Evolutionary conservation across 371 early-diverging fungal species (phyloP).

Genomic region (Sporodiniella umbellata): DNA sequence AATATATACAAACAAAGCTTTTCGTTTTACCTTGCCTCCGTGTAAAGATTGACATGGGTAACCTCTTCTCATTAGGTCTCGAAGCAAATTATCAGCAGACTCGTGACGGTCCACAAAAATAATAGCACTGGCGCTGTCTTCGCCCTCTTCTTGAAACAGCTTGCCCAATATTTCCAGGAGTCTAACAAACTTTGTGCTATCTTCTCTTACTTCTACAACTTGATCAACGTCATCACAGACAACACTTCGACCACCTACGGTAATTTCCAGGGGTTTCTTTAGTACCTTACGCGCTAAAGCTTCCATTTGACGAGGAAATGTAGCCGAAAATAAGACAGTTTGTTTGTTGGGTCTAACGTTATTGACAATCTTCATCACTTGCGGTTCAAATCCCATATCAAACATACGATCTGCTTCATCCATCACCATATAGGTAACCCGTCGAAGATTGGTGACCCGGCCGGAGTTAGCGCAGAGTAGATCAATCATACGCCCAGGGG

Average conservation of each 20-base stretch:
- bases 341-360: slow-evolving; percentile 94
- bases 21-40: slow-evolving; percentile 78
- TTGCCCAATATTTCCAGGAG: slow-evolving; percentile 87
- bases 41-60: slow-evolving; percentile 93
- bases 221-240: slow-evolving; percentile 89
- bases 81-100: slow-evolving; percentile 86
- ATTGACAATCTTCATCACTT: slow-evolving; percentile 95
- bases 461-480: slow-evolving; percentile 95
- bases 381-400: slow-evolving; percentile 99
- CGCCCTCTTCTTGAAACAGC: slow-evolving; percentile 59
- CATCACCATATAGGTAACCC: slow-evolving; percentile 96
- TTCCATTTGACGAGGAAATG: slow-evolving; percentile 97
- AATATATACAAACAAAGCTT: not conserved
- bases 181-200: slow-evolving; percentile 81
- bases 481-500: slow-evolving; percentile 99
- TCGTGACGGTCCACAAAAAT: slow-evolving; percentile 97
- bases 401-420: slow-evolving; percentile 99
- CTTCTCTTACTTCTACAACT: slow-evolving; percentile 87
- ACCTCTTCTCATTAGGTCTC: slow-evolving; percentile 82
- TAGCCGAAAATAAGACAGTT: slow-evolving; percentile 94
- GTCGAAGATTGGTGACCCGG: slow-evolving; percentile 88
- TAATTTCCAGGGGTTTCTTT: slow-evolving; percentile 87
- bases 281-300: slow-evolving; percentile 94
- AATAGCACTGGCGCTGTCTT: slow-evolving; percentile 64
- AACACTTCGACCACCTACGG: slow-evolving; percentile 90